phyloP scores from a whole-genome alignment of 2,329 filamentous ascomycete genomes.

The Colletotrichum sp. region DNA sequence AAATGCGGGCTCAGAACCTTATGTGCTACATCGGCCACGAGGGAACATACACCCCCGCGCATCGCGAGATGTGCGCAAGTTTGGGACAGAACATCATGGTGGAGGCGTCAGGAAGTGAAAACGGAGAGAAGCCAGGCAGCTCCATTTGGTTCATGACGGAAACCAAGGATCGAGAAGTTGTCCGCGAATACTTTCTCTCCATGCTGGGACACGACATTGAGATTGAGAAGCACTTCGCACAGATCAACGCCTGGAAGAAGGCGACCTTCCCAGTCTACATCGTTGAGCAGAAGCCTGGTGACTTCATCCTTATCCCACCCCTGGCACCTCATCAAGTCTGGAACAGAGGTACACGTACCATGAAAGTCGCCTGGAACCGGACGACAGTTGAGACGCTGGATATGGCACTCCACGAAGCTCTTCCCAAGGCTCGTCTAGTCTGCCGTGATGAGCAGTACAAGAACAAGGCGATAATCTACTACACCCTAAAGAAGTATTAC shows the following conservation, averaged over 20 bases:
- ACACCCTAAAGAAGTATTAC: constrained; percentile 80
- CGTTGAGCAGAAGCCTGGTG: constrained; percentile 87
- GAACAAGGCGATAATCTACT: constrained; percentile 95
- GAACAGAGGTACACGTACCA: constrained; percentile 94
- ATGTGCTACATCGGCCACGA: constrained; percentile 99
- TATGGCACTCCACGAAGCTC: constrained; percentile 82
- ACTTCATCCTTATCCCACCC: constrained; percentile 93
- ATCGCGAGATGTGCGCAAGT: constrained; percentile 97
- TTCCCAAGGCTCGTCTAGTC: constrained; percentile 87
- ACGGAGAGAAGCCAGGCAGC: constrained; percentile 82
- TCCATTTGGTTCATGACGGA: constrained; percentile 99
- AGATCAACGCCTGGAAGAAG: constrained; percentile 93
- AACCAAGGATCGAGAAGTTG: constrained; percentile 86
- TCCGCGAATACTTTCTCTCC: constrained; percentile 92
- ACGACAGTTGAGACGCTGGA: constrained; percentile 92
- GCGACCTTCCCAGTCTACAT: constrained; percentile 93
- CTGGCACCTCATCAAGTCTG: constrained; percentile 96
- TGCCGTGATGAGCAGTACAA: constrained; percentile 99
- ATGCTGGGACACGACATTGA: constrained; percentile 96
- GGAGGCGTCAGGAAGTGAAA: constrained; percentile 75
- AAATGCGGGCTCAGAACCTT: constrained; percentile 93
- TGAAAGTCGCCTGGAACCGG: constrained; percentile 98
- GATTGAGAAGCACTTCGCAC: constrained; percentile 95
- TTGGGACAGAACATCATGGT: constrained; percentile 99
- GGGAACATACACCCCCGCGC: constrained; percentile 93